A percentile compares a stretch with the other conserved stretches of the same genome.
phyloP scores from a whole-genome alignment of 495 filamentous ascomycete species.

The Aspergillus campestris region DNA sequence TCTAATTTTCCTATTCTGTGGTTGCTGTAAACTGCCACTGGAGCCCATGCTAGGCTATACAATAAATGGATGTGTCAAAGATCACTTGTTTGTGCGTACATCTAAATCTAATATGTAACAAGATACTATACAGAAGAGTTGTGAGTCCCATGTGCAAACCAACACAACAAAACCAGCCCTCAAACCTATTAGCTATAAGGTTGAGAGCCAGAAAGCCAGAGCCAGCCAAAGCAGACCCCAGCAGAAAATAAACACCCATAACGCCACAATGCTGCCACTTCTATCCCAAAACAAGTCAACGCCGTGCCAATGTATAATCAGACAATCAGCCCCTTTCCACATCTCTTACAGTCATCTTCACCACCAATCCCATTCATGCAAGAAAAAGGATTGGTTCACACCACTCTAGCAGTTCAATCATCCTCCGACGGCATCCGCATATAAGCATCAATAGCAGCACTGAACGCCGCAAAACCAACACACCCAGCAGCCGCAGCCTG shows the following conservation, averaged over 20 bases:
- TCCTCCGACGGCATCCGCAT: slow-evolving; percentile 55
- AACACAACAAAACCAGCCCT: background rate
- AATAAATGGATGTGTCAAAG: background rate
- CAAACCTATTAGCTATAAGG: too few relatives aligned
- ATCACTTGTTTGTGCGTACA: background rate
- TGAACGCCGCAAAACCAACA: slow-evolving; percentile 92
- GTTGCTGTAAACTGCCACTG: too few relatives aligned
- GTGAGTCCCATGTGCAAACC: background rate
- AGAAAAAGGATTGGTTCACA: background rate
- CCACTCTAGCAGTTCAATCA: background rate
- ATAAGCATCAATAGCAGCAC: slow-evolving; percentile 87
- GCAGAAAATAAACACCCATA: background rate
- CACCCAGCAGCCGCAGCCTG: slow-evolving; percentile 86
- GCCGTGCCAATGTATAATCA: background rate
- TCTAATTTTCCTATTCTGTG: too few relatives aligned
- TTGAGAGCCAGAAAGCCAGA: background rate
- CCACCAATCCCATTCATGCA: background rate
- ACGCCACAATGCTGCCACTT: slow-evolving; percentile 1
- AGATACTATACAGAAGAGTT: background rate
- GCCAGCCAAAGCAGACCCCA: background rate
- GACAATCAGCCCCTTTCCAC: too few relatives aligned
- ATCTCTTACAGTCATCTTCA: too few relatives aligned
- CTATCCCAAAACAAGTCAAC: background rate
- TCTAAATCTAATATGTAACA: background rate
- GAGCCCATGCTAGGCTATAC: too few relatives aligned